Percentiles rank a stretch among this genome's conserved stretches.
phyloP scores from a whole-genome alignment of 495 filamentous ascomycete species.

The Podospora bellae-mahoneyi region DNA sequence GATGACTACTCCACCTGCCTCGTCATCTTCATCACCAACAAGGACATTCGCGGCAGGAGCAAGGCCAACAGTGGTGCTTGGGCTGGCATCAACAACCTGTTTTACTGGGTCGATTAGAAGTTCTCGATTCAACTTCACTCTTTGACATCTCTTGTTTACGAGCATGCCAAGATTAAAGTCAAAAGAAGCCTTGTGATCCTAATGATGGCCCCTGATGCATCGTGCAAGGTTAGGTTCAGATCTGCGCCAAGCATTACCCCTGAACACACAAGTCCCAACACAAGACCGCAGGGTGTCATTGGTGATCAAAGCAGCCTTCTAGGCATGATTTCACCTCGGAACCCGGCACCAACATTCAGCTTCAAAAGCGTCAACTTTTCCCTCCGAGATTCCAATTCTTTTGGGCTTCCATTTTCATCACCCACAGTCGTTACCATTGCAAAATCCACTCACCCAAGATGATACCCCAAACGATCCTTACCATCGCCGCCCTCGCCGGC shows the following conservation, averaged over 20 bases:
- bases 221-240: not conserved
- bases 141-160: too few species aligned
- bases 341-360: not conserved
- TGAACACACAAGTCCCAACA: not conserved
- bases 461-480: not conserved
- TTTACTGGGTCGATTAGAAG: not conserved
- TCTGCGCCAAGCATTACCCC: not conserved
- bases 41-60: not conserved
- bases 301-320: not conserved
- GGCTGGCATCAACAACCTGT: not conserved
- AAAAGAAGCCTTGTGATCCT: not conserved
- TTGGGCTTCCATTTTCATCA: not conserved
- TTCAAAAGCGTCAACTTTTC: not conserved
- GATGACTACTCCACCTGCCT: not conserved
- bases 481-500: not conserved
- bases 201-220: not conserved
- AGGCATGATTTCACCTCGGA: not conserved
- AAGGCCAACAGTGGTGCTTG: not conserved
- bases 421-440: not conserved
- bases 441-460: not conserved
- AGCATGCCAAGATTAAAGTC: too few species aligned
- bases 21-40: not conserved
- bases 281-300: not conserved
- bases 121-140: too few species aligned
- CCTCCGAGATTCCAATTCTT: not conserved